Evolutionary conservation across 306 rosid genomes (phyloP).

Genomic region (Inga laurina): DNA sequence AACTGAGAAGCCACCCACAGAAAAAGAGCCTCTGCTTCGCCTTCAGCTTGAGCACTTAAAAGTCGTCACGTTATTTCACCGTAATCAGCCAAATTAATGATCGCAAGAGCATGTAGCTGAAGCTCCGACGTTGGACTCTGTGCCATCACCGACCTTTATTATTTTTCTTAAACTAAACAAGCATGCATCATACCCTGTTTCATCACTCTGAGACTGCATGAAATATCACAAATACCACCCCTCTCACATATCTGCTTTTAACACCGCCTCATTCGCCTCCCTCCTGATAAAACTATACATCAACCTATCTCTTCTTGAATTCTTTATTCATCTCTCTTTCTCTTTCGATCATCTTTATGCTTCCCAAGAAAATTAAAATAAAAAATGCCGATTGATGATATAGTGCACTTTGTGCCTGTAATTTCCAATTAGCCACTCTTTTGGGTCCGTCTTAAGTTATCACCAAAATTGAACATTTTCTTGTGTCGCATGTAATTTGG

Average conservation of each 20-base stretch:
- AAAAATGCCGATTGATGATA: neutral
- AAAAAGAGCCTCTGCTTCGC: neutral
- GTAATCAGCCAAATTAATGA: neutral
- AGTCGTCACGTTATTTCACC: slow-evolving; percentile 4
- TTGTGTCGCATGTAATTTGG: slow-evolving; percentile 18
- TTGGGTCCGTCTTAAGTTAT: slow-evolving; percentile 3
- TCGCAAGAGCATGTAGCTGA: neutral
- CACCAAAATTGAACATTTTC: slow-evolving; percentile 10
- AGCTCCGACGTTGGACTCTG: neutral
- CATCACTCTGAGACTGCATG: neutral
- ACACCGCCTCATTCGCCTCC: neutral
- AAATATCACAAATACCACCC: neutral
- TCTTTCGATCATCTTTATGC: slow-evolving; percentile 6
- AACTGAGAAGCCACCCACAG: neutral
- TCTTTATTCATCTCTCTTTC: neutral
- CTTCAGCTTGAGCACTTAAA: neutral
- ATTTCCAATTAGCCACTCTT: neutral
- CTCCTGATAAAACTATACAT: neutral
- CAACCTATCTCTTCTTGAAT: neutral
- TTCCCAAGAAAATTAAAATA: neutral
- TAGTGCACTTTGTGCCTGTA: neutral
- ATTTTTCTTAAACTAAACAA: neutral
- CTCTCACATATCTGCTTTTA: slow-evolving; percentile 5
- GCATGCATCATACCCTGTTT: slow-evolving; percentile 1
- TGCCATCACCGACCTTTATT: neutral